phyloP scores from a whole-genome alignment of 345 rosid species.

The Bretschneidera sinensis region DNA sequence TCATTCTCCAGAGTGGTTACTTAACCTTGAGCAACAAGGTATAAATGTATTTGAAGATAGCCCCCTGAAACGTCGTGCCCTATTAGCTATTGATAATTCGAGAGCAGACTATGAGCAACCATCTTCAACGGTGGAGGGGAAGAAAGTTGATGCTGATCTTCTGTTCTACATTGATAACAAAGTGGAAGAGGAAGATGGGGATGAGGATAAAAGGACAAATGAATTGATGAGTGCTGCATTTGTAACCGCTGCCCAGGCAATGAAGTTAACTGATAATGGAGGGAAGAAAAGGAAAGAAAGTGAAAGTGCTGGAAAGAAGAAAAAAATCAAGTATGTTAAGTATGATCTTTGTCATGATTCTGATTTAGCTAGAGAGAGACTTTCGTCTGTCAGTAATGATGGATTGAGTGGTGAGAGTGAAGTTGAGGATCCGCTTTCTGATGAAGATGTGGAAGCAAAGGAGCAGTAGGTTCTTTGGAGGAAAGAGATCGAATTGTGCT shows the following conservation, averaged over 20 bases:
- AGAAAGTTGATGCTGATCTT: conserved; percentile 20
- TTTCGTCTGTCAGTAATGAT: conserved; percentile 16
- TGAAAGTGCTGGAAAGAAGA: conserved; percentile 18
- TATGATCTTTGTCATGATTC: conserved; percentile 20
- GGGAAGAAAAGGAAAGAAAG: conserved; percentile 31
- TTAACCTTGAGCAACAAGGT: conserved; percentile 43
- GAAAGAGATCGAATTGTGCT: no score
- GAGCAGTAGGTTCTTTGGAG: not conserved
- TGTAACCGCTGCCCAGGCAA: conserved; percentile 39
- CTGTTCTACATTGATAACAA: conserved; percentile 38
- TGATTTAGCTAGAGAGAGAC: conserved; percentile 20
- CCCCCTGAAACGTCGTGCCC: conserved; percentile 33
- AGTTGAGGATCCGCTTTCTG: conserved; percentile 34
- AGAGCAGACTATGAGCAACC: conserved; percentile 20
- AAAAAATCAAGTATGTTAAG: conserved; percentile 26
- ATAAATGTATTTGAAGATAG: conserved; percentile 32
- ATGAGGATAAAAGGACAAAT: conserved; percentile 20
- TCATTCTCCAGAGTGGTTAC: conserved; percentile 33
- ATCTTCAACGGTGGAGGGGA: conserved; percentile 14
- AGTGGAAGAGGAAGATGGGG: conserved; percentile 25
- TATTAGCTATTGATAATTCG: conserved; percentile 28
- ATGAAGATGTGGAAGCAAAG: not conserved
- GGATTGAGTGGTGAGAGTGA: conserved; percentile 35
- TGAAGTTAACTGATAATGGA: conserved; percentile 20
- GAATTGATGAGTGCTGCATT: conserved; percentile 34